These are phyloP conservation scores for Tulasnella sp. DNA, from an alignment of 768 basidiomycete species.

Conservation along the genomic window DNA sequence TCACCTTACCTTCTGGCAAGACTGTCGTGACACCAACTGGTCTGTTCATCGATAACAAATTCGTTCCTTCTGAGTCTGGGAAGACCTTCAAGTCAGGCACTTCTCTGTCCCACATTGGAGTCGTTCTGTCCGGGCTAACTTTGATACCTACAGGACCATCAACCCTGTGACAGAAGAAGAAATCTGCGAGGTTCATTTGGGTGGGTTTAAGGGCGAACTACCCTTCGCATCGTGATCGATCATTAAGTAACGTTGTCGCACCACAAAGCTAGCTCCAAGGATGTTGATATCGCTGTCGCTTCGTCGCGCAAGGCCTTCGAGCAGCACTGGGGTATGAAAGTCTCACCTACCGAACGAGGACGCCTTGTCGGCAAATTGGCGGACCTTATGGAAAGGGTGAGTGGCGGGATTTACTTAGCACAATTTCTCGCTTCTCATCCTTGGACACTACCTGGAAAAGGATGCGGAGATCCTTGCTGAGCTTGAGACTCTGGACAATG, in stretches of 20 bases:
- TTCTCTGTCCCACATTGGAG: not conserved
- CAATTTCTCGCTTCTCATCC: not conserved
- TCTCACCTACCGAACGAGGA: constrained; percentile 72
- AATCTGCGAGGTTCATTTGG: constrained; percentile 45
- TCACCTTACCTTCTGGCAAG: constrained; percentile 12
- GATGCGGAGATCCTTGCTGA: constrained; percentile 73
- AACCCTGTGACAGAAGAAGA: constrained; percentile 74
- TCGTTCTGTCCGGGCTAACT: not conserved
- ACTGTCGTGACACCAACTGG: constrained; percentile 10
- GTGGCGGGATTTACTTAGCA: not conserved
- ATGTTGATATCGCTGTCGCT: constrained; percentile 74
- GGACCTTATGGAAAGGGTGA: constrained; percentile 72
- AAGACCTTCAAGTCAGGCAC: constrained; percentile 13
- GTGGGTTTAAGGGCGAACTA: constrained; percentile 5
- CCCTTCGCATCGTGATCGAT: not conserved
- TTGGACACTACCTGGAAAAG: not conserved
- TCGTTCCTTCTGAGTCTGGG: constrained; percentile 13
- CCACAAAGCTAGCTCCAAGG: constrained; percentile 51
- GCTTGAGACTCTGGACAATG: constrained; percentile 80
- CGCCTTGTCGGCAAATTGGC: constrained; percentile 76
- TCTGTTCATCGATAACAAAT: constrained; percentile 17
- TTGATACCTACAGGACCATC: constrained; percentile 39
- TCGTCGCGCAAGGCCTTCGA: constrained; percentile 76
- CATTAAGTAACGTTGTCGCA: not conserved
- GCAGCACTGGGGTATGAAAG: constrained; percentile 78